Evolutionary conservation across 306 rosid genomes (phyloP), one percentile per base, ranked within the genome.

Genomic region (Vachellia pachyceras): DNA sequence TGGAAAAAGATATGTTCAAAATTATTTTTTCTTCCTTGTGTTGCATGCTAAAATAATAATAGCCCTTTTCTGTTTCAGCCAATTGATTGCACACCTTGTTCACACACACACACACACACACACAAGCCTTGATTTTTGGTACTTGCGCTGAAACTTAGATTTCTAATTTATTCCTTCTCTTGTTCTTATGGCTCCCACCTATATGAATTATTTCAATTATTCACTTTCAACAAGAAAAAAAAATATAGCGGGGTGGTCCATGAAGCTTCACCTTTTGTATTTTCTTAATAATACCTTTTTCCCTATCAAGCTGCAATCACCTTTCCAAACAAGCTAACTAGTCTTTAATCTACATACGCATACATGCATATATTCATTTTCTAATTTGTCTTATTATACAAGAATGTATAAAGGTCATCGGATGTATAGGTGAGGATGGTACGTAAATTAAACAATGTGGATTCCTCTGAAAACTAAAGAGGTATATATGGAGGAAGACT

Each of bases 81-180:
- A 73, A 82, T 71, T 65, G 85, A 52, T 65, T 75, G 11, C 79
- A 72, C 57, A 83, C 29, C 86, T 82, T 76, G 86, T 87, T 87
- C 90, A 87, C 90, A 87, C 87, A 77, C 87, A 77, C 88, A 77
- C 82, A n/a, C n/a, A n/a, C n/a, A n/a, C n/a, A n/a, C n/a, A 78
- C n/a, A n/a, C n/a, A n/a, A 77, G 75, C 68, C 77, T 67, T 9
- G 63, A 55, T 55, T 37, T 35, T 37, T 66, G 72, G 72, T 72
- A 69, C 58, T 87, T 82, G 80, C 84, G 79, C 87, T 83, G 85
- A 80, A 86, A 86, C 54, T 85, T 80, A 86, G 77, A 77, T 57
- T 71, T 77, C 42, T 10, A 58, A 22, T 18, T 55, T 13, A 33
- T 55, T 65, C 71, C 20, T 1, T 36, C 72, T 54, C 60, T 54